Evolutionary conservation across 108 stramenopile genomes (phyloP).

Genomic region (Skeletonema marinoi): DNA sequence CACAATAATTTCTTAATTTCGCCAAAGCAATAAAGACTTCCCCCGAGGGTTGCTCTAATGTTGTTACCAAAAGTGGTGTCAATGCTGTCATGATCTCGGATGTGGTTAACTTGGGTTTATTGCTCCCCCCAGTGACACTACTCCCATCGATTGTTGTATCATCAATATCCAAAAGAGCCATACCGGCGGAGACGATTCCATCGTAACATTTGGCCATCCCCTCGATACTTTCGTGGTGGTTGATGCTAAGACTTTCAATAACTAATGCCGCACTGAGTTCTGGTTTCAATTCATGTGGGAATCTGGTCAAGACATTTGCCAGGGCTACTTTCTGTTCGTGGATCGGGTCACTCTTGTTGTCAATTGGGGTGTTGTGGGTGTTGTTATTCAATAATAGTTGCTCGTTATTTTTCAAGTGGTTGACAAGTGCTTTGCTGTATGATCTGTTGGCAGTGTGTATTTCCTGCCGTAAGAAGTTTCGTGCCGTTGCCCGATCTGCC

Average conservation of each 20-base stretch:
- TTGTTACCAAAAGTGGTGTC: slow-evolving; percentile 79
- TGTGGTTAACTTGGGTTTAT: slow-evolving; percentile 43
- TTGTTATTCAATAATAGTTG: slow-evolving; percentile 39
- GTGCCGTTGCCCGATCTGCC: slow-evolving; percentile 53
- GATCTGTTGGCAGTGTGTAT: slow-evolving; percentile 38
- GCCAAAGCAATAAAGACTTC: slow-evolving; percentile 69
- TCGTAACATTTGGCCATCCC: slow-evolving; percentile 91
- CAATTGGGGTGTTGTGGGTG: slow-evolving; percentile 18
- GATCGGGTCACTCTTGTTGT: slow-evolving; percentile 27
- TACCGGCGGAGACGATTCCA: slow-evolving; percentile 83
- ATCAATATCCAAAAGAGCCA: slow-evolving; percentile 68
- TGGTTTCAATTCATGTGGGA: slow-evolving; percentile 64
- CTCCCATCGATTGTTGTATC: slow-evolving; percentile 11
- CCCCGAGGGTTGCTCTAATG: slow-evolving; percentile 79
- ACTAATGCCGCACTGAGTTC: slow-evolving; percentile 65
- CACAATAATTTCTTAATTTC: slow-evolving; percentile 69
- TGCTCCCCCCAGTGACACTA: background rate
- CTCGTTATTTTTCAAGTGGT: slow-evolving; percentile 45
- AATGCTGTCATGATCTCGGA: slow-evolving; percentile 72
- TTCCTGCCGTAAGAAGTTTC: slow-evolving; percentile 60
- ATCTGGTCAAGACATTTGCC: slow-evolving; percentile 38
- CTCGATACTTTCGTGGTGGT: slow-evolving; percentile 75
- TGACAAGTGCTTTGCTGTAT: slow-evolving; percentile 48
- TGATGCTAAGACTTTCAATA: slow-evolving; percentile 71
- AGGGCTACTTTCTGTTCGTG: slow-evolving; percentile 28